A percentile compares a stretch with the other conserved stretches of the same genome.
Conservation (phyloP, 345 rosid species). For the Isatis tinctoria region DNA sequence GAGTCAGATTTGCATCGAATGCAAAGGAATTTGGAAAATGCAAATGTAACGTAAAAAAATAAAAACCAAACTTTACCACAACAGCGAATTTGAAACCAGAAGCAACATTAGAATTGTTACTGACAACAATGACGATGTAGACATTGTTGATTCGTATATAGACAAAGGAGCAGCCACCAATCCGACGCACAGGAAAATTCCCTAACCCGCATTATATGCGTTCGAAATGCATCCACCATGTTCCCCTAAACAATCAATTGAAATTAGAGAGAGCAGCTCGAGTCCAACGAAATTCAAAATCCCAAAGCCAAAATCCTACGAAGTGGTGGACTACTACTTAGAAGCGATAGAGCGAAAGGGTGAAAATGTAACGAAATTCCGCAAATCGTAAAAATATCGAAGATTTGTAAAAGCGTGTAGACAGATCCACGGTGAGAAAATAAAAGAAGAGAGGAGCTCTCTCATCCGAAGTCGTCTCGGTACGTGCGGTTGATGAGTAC, state of each 20-base stretch:
- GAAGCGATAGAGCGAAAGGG: neutral
- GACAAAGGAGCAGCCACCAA: conserved; percentile 95
- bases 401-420: neutral
- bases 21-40: too few relatives aligned
- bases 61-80: conserved; percentile 51
- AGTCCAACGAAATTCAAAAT: neutral
- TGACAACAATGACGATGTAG: conserved; percentile 93
- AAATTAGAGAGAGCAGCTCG: neutral
- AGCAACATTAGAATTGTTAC: conserved; percentile 99
- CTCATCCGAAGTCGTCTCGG: conserved; percentile 96
- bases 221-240: conserved; percentile 98
- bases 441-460: neutral
- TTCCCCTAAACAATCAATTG: conserved; percentile 50
- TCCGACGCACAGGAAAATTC: conserved; percentile 93
- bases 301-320: neutral
- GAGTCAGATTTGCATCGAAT: neutral
- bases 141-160: conserved; percentile 99
- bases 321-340: neutral
- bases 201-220: conserved; percentile 97
- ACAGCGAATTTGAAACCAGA: conserved; percentile 98
- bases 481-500: too few relatives aligned
- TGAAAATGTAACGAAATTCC: neutral
- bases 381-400: neutral
- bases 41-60: neutral
- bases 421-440: neutral